phyloP scores from a whole-genome alignment of 257 asterid genomes.

The Schizonepeta tenuifolia region DNA sequence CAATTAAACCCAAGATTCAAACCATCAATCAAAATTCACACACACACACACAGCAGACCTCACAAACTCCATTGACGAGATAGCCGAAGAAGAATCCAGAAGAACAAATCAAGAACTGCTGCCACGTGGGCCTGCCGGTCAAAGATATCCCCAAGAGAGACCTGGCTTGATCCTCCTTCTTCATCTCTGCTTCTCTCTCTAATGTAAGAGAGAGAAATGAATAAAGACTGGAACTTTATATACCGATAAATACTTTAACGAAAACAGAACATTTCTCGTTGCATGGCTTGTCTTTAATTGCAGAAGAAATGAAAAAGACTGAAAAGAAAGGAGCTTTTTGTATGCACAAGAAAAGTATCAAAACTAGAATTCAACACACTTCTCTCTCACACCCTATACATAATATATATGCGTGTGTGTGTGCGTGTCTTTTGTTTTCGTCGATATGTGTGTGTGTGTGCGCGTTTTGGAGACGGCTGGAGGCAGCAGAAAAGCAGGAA shows the following conservation, averaged over 20 bases:
- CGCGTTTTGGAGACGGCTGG: not conserved
- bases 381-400: not conserved
- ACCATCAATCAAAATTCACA: not conserved
- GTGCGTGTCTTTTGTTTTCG: constrained; percentile 3
- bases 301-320: constrained; percentile 12
- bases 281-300: constrained; percentile 40
- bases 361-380: not conserved
- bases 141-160: constrained; percentile 80
- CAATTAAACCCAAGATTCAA: constrained; percentile 17
- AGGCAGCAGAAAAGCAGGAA: constrained; percentile 13
- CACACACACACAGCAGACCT: constrained; percentile 47
- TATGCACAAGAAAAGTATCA: constrained; percentile 45
- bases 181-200: constrained; percentile 47
- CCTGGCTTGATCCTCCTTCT: constrained; percentile 80
- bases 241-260: not conserved
- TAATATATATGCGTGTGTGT: not conserved
- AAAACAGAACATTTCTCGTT: constrained; percentile 22
- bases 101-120: constrained; percentile 83
- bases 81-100: constrained; percentile 94
- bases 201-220: constrained; percentile 11
- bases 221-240: constrained; percentile 13
- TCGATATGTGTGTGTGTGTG: not conserved
- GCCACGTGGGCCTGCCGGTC: constrained; percentile 74
- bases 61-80: constrained; percentile 93
- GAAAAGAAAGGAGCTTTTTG: constrained; percentile 31